Conservation (phyloP, 208 protist genomes). For the Leishmania major region DNA sequence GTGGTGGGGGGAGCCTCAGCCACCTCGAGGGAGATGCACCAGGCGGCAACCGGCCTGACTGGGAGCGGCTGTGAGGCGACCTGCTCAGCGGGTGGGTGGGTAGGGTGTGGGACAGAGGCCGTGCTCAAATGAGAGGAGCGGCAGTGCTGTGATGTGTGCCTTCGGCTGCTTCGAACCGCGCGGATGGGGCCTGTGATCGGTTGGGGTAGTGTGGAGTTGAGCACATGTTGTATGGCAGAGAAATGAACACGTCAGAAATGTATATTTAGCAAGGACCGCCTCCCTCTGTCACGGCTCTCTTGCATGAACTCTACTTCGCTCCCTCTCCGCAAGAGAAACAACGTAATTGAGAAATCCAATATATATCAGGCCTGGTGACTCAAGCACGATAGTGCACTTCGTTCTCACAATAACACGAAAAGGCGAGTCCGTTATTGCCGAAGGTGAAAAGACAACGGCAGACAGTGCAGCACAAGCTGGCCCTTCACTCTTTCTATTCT, state of each 20-base stretch:
- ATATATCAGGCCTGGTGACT: not conserved
- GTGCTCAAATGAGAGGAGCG: not conserved
- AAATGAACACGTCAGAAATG: not conserved
- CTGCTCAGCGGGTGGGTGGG: not conserved
- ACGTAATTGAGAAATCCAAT: not conserved
- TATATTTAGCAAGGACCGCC: not conserved
- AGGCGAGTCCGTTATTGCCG: not conserved
- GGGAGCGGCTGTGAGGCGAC: not conserved
- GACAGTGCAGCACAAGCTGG: not conserved
- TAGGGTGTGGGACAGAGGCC: not conserved
- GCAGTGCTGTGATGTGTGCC: not conserved
- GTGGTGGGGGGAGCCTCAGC: not conserved
- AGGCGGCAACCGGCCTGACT: not conserved
- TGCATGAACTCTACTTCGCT: not conserved
- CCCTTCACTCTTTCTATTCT: not conserved
- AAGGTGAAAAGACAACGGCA: not conserved
- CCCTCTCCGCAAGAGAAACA: not conserved
- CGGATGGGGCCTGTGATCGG: not conserved
- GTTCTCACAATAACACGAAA: not conserved
- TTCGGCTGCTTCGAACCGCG: not conserved
- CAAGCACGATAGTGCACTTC: not conserved
- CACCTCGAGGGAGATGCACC: not conserved
- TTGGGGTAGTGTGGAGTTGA: not conserved
- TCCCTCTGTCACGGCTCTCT: not conserved
- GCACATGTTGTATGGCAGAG: not conserved